Conservation (phyloP, 768 basidiomycete species). For the Lentinus tigrinus region DNA sequence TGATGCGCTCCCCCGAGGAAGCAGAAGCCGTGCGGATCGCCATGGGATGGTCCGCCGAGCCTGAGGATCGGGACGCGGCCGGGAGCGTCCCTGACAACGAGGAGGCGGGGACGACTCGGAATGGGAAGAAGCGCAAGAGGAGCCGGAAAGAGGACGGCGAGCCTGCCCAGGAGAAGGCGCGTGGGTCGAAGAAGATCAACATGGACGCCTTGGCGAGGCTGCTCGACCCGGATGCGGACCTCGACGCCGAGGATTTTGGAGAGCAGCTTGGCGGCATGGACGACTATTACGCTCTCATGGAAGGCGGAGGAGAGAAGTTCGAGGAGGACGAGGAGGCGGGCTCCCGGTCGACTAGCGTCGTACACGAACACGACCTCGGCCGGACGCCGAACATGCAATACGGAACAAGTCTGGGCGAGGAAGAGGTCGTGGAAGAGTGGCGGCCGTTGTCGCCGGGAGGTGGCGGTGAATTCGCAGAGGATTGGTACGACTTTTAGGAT, state of each 20-base stretch:
- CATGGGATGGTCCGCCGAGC: constrained; percentile 35
- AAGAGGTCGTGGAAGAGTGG: constrained; percentile 46
- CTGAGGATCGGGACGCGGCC: not conserved
- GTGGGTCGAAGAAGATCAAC: constrained; percentile 45
- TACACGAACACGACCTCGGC: constrained; percentile 14
- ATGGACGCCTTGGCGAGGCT: constrained; percentile 56
- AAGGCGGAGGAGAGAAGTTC: not conserved
- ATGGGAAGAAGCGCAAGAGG: constrained; percentile 17
- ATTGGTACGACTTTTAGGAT: constrained; percentile 26
- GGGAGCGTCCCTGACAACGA: not conserved
- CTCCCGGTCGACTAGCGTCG: not conserved
- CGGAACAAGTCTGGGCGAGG: constrained; percentile 25
- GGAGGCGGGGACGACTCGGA: constrained; percentile 10
- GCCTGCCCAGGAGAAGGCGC: constrained; percentile 26
- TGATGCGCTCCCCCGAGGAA: constrained; percentile 56
- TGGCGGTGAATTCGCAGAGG: constrained; percentile 21
- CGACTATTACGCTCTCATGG: constrained; percentile 17
- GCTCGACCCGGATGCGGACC: constrained; percentile 37
- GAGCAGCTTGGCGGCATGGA: constrained; percentile 2
- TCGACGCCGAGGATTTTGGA: constrained; percentile 24
- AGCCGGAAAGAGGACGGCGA: constrained; percentile 3
- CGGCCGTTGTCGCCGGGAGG: constrained; percentile 38
- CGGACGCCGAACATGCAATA: constrained; percentile 7
- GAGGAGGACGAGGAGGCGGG: not conserved
- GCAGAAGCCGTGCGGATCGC: constrained; percentile 39